Percentiles rank a stretch among this genome's conserved stretches.
Evolutionary conservation across 2,329 filamentous ascomycete genomes (phyloP).

Genomic region (Beauveria pseudobassiana): DNA sequence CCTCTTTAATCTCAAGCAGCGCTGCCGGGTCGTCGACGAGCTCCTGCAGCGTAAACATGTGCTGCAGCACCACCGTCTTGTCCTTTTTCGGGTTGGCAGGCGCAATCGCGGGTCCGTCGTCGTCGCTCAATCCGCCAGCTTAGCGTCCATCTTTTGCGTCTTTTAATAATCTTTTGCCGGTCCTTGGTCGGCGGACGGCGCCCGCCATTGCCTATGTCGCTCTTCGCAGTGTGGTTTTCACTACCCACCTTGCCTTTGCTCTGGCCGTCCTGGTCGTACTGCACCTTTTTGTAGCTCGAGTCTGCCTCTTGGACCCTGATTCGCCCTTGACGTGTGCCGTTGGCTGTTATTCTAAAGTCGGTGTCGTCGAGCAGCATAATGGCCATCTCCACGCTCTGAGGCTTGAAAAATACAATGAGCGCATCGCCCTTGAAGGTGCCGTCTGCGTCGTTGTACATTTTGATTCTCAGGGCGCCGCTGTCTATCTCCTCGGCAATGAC

Average conservation of each 20-base stretch:
- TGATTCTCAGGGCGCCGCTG: slow-evolving; percentile 79
- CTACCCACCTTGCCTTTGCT: slow-evolving; percentile 18
- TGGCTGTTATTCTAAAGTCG: slow-evolving; percentile 61
- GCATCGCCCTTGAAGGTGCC: slow-evolving; percentile 92
- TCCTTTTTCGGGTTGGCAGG: slow-evolving; percentile 53
- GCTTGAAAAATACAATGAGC: slow-evolving; percentile 88
- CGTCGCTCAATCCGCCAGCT: slow-evolving; percentile 91
- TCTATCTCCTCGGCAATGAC: slow-evolving; percentile 94
- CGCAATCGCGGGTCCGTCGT: slow-evolving; percentile 52
- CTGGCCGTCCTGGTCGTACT: slow-evolving; percentile 46
- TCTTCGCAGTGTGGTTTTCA: slow-evolving; percentile 15
- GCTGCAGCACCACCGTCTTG: slow-evolving; percentile 78
- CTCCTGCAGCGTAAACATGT: slow-evolving; percentile 87
- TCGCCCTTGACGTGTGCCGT: slow-evolving; percentile 47
- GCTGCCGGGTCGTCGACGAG: slow-evolving; percentile 77
- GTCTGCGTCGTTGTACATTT: slow-evolving; percentile 76
- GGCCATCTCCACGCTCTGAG: slow-evolving; percentile 82
- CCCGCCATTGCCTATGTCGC: slow-evolving; percentile 18
- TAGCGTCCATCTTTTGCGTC: slow-evolving; percentile 84
- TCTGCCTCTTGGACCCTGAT: slow-evolving; percentile 84
- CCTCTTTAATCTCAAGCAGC: slow-evolving; percentile 86
- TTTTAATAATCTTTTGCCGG: slow-evolving; percentile 87
- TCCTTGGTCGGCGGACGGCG: slow-evolving; percentile 45
- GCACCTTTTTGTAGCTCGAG: slow-evolving; percentile 82
- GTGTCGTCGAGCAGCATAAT: slow-evolving; percentile 75